Evolutionary conservation across 1,284 basidiomycete species (phyloP), one percentile per base, ranked within the genome.

Genomic region (Pterula multifida): DNA sequence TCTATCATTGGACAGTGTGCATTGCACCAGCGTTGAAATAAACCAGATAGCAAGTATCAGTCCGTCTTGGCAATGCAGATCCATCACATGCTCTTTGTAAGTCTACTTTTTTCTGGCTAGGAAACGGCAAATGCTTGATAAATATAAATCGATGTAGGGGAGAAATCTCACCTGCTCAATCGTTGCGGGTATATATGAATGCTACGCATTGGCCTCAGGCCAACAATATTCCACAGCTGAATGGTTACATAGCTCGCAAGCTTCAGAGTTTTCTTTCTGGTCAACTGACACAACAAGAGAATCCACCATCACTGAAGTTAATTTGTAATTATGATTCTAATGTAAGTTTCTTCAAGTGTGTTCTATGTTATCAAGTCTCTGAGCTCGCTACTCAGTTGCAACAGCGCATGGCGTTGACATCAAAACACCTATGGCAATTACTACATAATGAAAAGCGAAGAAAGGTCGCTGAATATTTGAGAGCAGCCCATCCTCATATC

Each of bases 1-100:
- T 49, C 56, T 89, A 4, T 76, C 80, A 53, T 56, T 85, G 3
- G 70, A 70, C 47, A 85, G 84, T 58, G 52, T 68, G 2, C 62
- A 61, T 23, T 9, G 11, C 45, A 24, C 9, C n/a, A 56, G 66
- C 24, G 56, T 84, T n/a, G 57, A 63, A 23, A 54, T 90, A 3
- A 68, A 67, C 1, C 79, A 85, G 56, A 57, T 87, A 3, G 74
- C 70, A 12, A 72, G 75, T 13, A 55, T 86, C 47, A 86, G 87
- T 58, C 75, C 82, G 1, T 65, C 67, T 9, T 89, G 86, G 86
- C 61, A 63, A 35, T 80, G 76, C 56, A 60, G 57, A 3, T 57
- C 70, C 21, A 50, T 74, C 17, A 55, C 61, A 1, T 57, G 64
- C 45, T 47, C 45, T 12, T 55, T 60, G 12, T 52, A 59, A 22